phyloP scores from a whole-genome alignment of 208 protist genomes.

The Herpetomonas muscarum region DNA sequence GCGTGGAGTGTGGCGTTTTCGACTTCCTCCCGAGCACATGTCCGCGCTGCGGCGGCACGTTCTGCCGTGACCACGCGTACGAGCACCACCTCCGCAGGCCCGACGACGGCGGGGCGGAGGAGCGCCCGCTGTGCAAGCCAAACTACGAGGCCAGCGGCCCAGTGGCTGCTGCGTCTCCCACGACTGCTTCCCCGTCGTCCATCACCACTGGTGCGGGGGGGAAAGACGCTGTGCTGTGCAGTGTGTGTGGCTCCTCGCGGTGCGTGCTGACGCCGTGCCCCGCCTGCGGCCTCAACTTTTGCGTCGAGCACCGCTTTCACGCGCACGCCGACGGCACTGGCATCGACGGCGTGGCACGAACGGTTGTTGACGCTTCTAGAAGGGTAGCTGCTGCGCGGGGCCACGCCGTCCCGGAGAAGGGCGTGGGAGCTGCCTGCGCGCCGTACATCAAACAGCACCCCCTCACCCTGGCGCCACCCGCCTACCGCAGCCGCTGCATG shows the following conservation, averaged over 20 bases:
- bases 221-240: conserved; percentile 15
- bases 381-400: too few relatives aligned
- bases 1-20: conserved; percentile 64
- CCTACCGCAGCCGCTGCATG: conserved; percentile 42
- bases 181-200: neutral
- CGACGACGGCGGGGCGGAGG: neutral
- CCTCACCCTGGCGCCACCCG: conserved; percentile 33
- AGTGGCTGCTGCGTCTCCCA: neutral
- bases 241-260: conserved; percentile 23
- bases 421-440: conserved; percentile 12
- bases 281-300: conserved; percentile 35
- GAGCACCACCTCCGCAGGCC: too few relatives aligned
- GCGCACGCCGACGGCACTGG: conserved; percentile 12
- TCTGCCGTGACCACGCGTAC: conserved; percentile 53
- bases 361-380: neutral
- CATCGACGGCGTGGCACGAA: neutral
- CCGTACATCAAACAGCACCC: conserved; percentile 21
- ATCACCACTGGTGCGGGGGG: neutral
- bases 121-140: too few relatives aligned
- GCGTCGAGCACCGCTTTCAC: conserved; percentile 64
- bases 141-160: neutral
- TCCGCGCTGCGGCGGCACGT: conserved; percentile 36
- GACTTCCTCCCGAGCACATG: conserved; percentile 66
- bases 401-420: neutral
- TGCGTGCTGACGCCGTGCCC: conserved; percentile 47